Conservation (phyloP, 306 rosid genomes). For the Citrullus colocynthis region DNA sequence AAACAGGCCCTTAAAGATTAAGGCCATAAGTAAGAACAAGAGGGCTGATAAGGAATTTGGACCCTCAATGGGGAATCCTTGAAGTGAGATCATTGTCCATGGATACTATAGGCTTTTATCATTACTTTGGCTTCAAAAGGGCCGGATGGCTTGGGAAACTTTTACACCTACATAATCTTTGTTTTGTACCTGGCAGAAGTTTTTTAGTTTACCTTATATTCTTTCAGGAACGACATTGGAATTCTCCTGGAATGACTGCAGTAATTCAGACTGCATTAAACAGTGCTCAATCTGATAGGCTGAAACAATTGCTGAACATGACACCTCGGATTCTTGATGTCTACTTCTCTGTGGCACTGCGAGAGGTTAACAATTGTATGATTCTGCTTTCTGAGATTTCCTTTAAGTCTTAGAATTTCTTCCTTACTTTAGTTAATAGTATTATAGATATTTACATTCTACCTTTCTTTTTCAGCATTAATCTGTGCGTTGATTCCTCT, state of each 20-base stretch:
- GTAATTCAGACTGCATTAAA: conserved; percentile 47
- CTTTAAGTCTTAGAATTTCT: conserved; percentile 6
- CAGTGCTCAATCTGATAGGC: conserved; percentile 67
- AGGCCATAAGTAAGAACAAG: background rate
- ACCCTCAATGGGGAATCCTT: background rate
- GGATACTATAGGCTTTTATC: background rate
- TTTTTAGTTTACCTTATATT: conserved; percentile 12
- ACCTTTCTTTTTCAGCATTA: conserved; percentile 55
- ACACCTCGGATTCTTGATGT: conserved; percentile 65
- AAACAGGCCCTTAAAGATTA: background rate
- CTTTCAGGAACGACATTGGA: conserved; percentile 91
- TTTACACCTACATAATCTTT: background rate
- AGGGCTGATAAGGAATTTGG: background rate
- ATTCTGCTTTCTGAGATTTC: conserved; percentile 13
- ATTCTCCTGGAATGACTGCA: conserved; percentile 71
- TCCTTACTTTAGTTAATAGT: conserved; percentile 10
- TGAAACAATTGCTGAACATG: conserved; percentile 49
- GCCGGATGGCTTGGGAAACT: background rate
- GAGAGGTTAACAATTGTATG: conserved; percentile 69
- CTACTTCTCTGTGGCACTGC: conserved; percentile 64
- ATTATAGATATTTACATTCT: conserved; percentile 6
- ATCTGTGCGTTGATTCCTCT: conserved; percentile 83
- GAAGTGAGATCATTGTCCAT: background rate
- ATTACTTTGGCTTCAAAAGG: background rate
- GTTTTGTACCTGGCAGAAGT: background rate